Evolutionary conservation across 2,329 filamentous ascomycete species (phyloP), one percentile per base, ranked within the genome.

Genomic region (Dactylellina parvicollis): DNA sequence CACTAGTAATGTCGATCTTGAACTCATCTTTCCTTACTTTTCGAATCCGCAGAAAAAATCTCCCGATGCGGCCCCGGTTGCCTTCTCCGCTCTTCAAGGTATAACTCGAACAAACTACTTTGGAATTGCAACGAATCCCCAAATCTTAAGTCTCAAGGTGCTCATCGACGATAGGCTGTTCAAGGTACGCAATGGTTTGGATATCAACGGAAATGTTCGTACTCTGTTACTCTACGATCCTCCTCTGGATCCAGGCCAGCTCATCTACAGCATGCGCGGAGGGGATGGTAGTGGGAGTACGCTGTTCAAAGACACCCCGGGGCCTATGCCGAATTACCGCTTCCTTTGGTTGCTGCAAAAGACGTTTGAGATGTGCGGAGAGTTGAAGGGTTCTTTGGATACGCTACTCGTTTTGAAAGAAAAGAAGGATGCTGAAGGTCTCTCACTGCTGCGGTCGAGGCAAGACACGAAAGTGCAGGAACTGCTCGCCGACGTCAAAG

Each of bases 171-270:
- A 81, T 49, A 74, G 80, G 0, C 75, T 81, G 8, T 80, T 70
- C 75, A 81, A 81, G 60, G 80, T 81, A 36, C 76, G 79, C 1
- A 69, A 80, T 72, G 77, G 67, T 26, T 70, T 67, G 55, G 78
- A 81, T 59, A 80, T 81, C 57, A 75, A 80, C 30, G 80, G 80
- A 1, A 60, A 70, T 4, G 9, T 50, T 7, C 22, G 62, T 1
- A 52, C 18, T 7, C 65, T 78, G 12, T 22, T 76, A 7, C 76
- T 81, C 0, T 78, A 44, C n/a, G 78, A 79, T 18, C 78, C 79
- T 5, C 78, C 76, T 20, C 61, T 81, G 10, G 79, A 81, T 61
- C 76, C 78, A 0, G 74, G 56, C 0, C 32, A 8, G 9, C 75
- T 81, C 1, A 76, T 79, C 1, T 22, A 47, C 10, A 78, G 76